Percentiles rank a stretch among this genome's conserved stretches.
These are phyloP conservation scores for Trichophyton verrucosum DNA, from an alignment of 2,329 filamentous ascomycete genomes.

Conservation along the genomic window DNA sequence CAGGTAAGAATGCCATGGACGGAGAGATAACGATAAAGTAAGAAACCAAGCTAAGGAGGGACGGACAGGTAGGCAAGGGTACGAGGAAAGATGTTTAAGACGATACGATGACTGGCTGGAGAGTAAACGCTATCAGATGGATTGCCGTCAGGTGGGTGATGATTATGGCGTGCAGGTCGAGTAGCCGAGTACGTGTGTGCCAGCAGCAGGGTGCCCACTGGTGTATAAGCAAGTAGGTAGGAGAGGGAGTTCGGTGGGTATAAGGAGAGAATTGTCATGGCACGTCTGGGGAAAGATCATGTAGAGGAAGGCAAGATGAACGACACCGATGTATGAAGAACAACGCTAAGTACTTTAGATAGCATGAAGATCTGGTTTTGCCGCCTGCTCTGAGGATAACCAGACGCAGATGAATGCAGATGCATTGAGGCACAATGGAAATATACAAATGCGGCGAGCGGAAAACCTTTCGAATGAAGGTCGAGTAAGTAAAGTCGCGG, in stretches of 20 bases:
- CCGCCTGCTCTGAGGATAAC: not conserved
- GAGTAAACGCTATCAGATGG: conserved; percentile 1
- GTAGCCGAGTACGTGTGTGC: too few relatives aligned
- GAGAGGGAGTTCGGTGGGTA: too few relatives aligned
- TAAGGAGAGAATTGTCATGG: too few relatives aligned
- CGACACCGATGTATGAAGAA: not conserved
- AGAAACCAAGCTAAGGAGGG: not conserved
- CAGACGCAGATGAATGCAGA: not conserved
- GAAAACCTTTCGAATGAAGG: too few relatives aligned
- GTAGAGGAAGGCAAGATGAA: not conserved
- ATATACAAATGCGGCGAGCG: not conserved
- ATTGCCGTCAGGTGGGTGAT: not conserved
- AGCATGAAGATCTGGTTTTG: not conserved
- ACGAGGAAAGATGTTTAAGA: not conserved
- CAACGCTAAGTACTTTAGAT: not conserved
- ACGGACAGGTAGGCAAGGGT: not conserved
- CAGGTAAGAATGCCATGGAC: not conserved
- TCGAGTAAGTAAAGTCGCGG: too few relatives aligned
- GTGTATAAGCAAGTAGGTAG: too few relatives aligned
- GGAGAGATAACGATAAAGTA: not conserved
- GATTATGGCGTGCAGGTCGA: too few relatives aligned
- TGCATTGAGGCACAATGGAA: not conserved
- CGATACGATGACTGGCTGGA: not conserved
- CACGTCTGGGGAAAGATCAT: not conserved
- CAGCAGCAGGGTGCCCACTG: too few relatives aligned